Evolutionary conservation across 2,329 filamentous ascomycete species (phyloP), one percentile per base, ranked within the genome.

Genomic region (Botrytis sinoallii): DNA sequence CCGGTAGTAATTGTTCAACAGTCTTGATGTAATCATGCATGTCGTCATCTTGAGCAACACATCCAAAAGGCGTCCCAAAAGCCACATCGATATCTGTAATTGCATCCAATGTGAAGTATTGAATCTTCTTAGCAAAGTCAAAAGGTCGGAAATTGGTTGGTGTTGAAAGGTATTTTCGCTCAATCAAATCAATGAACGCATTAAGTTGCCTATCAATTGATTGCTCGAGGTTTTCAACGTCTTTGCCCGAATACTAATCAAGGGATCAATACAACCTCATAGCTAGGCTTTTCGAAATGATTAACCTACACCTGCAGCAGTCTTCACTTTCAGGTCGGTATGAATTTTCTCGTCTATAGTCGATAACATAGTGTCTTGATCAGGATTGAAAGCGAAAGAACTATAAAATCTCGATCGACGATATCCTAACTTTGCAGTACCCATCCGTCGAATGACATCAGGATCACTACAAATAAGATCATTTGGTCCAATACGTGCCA

Each of bases 31-130:
- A 88, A 69, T 83, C 83, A 76, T 85, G 85, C 0, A 85, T 81
- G 74, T 88, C 86, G 3, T 81, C 78, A 76, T 88, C 86, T 22
- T 82, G 77, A 38, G 83, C 82, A 3, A 88, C 77, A 75, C 85
- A 86, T 18, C 87, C 86, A 75, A 88, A 87, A 0, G 83, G 77
- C 73, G 85, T 72, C 18, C 87, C 86, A 29, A 88, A 85, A 0
- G 86, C 86, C 40, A 88, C 80, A 60, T n/a, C n/a, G n/a, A n/a
- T n/a, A n/a, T 87, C 84, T n/a, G 85, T 85, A 65, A 89, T 87
- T 3, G 86, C 85, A 73, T 89, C 88, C 0, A 89, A 81, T 2
- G 87, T 85, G 73, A 88, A 86, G 82, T 84, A 88, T 38, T 87
- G 86, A 1, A 85, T 84, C 75, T 87, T 87, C 59, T 82, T 80